These are phyloP conservation scores for Tetrastigma voinierianum DNA, from an alignment of 164 flowering plant genomes.

Conservation along the genomic window DNA sequence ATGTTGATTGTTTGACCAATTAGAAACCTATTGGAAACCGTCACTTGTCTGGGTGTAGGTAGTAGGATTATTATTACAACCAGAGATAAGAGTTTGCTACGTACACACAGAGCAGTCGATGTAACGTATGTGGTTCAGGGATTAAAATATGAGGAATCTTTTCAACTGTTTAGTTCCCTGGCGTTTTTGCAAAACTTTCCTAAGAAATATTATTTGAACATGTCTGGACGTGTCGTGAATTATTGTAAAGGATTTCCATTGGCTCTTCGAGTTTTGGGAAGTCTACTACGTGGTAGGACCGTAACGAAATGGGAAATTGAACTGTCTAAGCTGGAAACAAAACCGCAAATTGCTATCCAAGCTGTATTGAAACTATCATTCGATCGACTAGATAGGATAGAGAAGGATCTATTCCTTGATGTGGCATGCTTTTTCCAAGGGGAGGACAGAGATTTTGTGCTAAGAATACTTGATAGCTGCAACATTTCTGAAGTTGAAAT, in stretches of 20 bases:
- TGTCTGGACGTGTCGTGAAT: neutral
- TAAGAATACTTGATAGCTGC: too few relatives aligned
- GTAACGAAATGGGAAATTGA: neutral
- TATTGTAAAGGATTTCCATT: constrained; percentile 9
- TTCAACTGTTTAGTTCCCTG: neutral
- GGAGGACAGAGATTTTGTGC: neutral
- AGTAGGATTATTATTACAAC: neutral
- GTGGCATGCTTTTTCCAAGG: constrained; percentile 13
- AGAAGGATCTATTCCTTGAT: constrained; percentile 9
- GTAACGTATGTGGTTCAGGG: neutral
- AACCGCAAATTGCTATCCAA: too few relatives aligned
- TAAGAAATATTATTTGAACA: neutral
- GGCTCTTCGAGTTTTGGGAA: constrained; percentile 3
- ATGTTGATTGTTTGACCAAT: neutral
- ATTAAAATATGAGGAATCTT: neutral
- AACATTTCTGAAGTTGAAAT: neutral
- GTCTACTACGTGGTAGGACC: neutral
- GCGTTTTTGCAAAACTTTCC: constrained; percentile 4
- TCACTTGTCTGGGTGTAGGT: neutral
- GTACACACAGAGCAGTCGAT: rapidly evolving
- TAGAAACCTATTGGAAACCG: neutral
- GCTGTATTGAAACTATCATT: neutral
- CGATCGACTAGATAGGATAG: too few relatives aligned
- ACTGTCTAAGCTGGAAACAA: too few relatives aligned
- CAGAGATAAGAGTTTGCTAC: neutral